phyloP scores from a whole-genome alignment of 1,139 yeast species.

The Suhomyces ambrosiae region DNA sequence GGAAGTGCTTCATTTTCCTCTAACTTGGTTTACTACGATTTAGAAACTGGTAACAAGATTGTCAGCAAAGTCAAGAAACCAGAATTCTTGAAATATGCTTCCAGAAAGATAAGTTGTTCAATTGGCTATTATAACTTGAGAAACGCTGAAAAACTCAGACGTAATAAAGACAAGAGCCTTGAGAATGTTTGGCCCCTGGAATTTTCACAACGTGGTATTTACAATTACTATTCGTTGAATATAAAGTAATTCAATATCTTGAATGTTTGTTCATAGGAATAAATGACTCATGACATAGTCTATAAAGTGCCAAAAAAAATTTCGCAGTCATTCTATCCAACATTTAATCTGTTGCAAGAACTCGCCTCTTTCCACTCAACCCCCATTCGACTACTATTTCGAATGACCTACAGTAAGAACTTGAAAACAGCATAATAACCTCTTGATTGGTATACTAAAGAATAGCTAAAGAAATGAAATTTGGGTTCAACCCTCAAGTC shows the following conservation, averaged over 20 bases:
- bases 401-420: no score
- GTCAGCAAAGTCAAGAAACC: slow-evolving; percentile 59
- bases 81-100: slow-evolving; percentile 61
- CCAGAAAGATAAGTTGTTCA: slow-evolving; percentile 61
- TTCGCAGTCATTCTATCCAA: neutral
- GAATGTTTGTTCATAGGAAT: neutral
- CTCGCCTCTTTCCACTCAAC: no score
- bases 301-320: neutral
- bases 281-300: neutral
- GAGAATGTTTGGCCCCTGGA: slow-evolving; percentile 67
- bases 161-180: slow-evolving; percentile 25
- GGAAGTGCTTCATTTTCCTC: slow-evolving; percentile 15
- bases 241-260: slow-evolving; percentile 26
- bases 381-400: no score
- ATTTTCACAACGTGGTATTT: slow-evolving; percentile 67
- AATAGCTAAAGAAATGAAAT: neutral
- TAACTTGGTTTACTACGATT: slow-evolving; percentile 57
- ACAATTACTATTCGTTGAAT: slow-evolving; percentile 64
- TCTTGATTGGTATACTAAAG: no score
- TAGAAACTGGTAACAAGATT: slow-evolving; percentile 66
- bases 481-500: neutral
- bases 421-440: no score
- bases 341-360: neutral
- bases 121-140: slow-evolving; percentile 51
- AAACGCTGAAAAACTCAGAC: slow-evolving; percentile 25